Evolutionary conservation across 1,139 yeast genomes (phyloP).

Genomic region (Hemisphaericaspora lyxosophila): DNA sequence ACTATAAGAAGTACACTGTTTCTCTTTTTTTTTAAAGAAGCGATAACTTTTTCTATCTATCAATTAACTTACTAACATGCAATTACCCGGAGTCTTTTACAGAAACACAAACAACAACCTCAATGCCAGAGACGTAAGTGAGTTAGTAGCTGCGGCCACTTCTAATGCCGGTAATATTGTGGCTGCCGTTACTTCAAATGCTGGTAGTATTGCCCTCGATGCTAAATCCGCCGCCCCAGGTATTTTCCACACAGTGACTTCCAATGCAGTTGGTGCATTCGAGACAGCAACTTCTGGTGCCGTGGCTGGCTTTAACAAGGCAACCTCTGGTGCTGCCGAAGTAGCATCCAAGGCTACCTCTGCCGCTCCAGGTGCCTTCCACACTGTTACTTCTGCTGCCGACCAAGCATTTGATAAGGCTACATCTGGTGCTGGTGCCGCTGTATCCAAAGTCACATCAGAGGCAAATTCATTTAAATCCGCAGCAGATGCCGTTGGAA

Average conservation of each 20-base stretch:
- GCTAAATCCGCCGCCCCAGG: slow-evolving; percentile 17
- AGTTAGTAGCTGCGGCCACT: slow-evolving; percentile 12
- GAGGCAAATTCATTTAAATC: slow-evolving; percentile 13
- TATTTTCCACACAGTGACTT: slow-evolving; percentile 20
- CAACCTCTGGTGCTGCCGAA: slow-evolving; percentile 11
- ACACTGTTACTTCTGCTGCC: slow-evolving; percentile 12
- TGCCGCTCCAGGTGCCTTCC: slow-evolving; percentile 4
- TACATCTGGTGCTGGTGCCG: slow-evolving; percentile 13
- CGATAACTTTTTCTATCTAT: too few relatives aligned
- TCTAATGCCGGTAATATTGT: slow-evolving; percentile 12
- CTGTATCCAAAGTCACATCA: neutral
- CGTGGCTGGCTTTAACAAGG: slow-evolving; percentile 5
- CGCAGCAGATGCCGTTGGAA: slow-evolving; percentile 13
- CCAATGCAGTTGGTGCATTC: slow-evolving; percentile 7
- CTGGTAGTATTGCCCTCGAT: slow-evolving; percentile 10
- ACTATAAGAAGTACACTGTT: too few relatives aligned
- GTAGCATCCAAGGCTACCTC: slow-evolving; percentile 12
- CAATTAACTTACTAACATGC: too few relatives aligned
- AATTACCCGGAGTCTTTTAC: too few relatives aligned
- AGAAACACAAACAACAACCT: slow-evolving; percentile 6
- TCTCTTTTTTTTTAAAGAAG: too few relatives aligned
- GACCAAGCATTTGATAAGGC: slow-evolving; percentile 12
- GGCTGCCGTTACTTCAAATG: slow-evolving; percentile 15
- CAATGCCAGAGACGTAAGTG: slow-evolving; percentile 8
- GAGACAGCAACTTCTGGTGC: slow-evolving; percentile 8